Percentiles rank a stretch among this genome's conserved stretches.
phyloP scores from a whole-genome alignment of 2,329 filamentous ascomycete species.

The Beauveria rudraprayagi region DNA sequence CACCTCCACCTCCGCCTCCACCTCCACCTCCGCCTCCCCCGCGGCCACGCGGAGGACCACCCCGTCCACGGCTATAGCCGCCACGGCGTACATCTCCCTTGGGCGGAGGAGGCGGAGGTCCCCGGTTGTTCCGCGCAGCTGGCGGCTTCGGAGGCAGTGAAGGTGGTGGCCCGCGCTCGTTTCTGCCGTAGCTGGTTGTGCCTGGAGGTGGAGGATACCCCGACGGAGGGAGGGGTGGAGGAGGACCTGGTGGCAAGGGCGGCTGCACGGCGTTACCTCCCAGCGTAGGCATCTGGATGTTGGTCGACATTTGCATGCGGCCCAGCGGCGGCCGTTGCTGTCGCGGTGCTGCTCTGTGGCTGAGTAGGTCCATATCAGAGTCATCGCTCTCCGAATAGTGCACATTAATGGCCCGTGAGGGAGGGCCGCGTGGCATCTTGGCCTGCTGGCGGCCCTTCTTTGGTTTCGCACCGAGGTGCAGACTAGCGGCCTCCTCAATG shows the following conservation, averaged over 20 bases:
- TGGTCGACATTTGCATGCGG: slow-evolving; percentile 32
- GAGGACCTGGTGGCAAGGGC: slow-evolving; percentile 32
- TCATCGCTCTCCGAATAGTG: slow-evolving; percentile 41
- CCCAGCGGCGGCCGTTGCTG: slow-evolving; percentile 21
- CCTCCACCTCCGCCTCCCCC: slow-evolving; percentile 19
- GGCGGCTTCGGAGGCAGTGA: slow-evolving; percentile 10
- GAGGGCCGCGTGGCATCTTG: slow-evolving; percentile 25
- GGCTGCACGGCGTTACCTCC: slow-evolving; percentile 20
- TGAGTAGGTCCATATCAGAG: slow-evolving; percentile 37
- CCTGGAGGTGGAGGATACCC: slow-evolving; percentile 20
- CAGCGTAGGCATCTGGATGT: slow-evolving; percentile 28
- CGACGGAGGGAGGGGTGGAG: slow-evolving; percentile 21
- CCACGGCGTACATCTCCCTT: neutral
- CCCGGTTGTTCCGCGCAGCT: slow-evolving; percentile 16
- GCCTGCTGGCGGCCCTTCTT: slow-evolving; percentile 20
- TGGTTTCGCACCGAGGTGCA: slow-evolving; percentile 18
- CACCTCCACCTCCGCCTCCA: slow-evolving; percentile 18
- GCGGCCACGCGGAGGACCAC: slow-evolving; percentile 12
- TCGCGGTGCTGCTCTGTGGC: slow-evolving; percentile 24
- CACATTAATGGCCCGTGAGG: slow-evolving; percentile 29
- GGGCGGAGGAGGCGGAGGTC: slow-evolving; percentile 14
- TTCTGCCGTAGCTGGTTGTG: slow-evolving; percentile 13
- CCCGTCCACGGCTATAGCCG: neutral
- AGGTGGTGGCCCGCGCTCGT: slow-evolving; percentile 12
- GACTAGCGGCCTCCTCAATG: slow-evolving; percentile 26